Conservation (phyloP, 305 asterid genomes). For the Withania somnifera region DNA sequence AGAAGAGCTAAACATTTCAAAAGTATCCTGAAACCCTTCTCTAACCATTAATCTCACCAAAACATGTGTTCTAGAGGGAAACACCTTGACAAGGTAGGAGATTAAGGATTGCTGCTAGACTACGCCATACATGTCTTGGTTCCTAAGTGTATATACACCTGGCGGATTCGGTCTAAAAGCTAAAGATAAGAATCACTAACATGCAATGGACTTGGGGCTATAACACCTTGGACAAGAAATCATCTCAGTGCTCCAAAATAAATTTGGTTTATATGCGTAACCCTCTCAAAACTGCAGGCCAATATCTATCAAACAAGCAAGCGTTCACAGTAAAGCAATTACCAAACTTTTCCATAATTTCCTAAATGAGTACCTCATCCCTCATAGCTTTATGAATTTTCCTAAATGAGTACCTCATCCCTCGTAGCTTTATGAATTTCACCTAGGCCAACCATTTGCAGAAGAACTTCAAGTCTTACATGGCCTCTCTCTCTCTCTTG, state of each 20-base stretch:
- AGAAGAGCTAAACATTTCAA: neutral
- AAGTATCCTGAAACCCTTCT: neutral
- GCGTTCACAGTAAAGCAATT: neutral
- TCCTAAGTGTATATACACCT: neutral
- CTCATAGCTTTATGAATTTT: neutral
- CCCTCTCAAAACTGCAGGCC: neutral
- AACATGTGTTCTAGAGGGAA: neutral
- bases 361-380: neutral
- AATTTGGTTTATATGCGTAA: neutral
- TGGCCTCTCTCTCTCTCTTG: neutral
- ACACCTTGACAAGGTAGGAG: neutral
- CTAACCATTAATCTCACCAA: neutral
- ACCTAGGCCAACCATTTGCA: neutral
- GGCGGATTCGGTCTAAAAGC: neutral
- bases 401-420: neutral
- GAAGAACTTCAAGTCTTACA: neutral
- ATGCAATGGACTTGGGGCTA: neutral
- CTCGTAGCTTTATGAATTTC: neutral
- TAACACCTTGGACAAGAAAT: neutral
- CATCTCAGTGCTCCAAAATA: neutral
- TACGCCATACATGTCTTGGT: neutral
- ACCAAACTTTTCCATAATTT: neutral
- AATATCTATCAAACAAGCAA: neutral
- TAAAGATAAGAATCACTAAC: neutral
- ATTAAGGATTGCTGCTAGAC: neutral